Evolutionary conservation across 495 filamentous ascomycete genomes (phyloP), one percentile per base, ranked within the genome.

Genomic region (Penicillium egyptiacum): DNA sequence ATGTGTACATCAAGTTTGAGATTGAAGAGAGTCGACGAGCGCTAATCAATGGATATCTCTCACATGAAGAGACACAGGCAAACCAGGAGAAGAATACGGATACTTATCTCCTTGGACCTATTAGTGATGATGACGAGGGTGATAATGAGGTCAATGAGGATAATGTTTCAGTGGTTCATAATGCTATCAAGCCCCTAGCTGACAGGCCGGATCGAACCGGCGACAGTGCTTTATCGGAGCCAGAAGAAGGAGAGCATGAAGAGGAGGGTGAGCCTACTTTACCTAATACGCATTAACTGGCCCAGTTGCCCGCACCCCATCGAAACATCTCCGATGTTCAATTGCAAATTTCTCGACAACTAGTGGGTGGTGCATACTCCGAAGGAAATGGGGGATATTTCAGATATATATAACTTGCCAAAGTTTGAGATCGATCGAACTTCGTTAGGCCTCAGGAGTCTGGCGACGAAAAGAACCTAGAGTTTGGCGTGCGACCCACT

Each of bases 1-100:
- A 56, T 56, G 28, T 56, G 43, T 41, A 28, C 43, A 56, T 49
- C 28, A 37, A 39, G 44, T 56, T 56, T 48, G 43, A 56, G 19
- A 12, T 56, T 48, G 31, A 56, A 47, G 43, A 56, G 30, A 6
- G 48, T 48, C 31, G 30, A 41, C 20, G 17, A 11, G 44, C 44
- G n/a, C 4, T 56, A n/a, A 48, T 56, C 5, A 49, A 48, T 43
- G 43, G 42, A 17, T 49, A 25, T 48, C 19, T 56, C 25, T 40
- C 31, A 25, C 8, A 56, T 20, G 20, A 56, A 56, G 53, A 49
- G 17, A 56, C 26, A 50, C 11, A 48, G 19, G 20, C 16, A n/a
- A 42, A 3, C 37, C 11, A 25, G 40, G 28, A 56, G 33, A 50
- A 26, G 31, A 39, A 26, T 20, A 33, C 22, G n/a, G 25, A 41